A percentile compares a stretch with the other conserved stretches of the same genome.
These are phyloP conservation scores for Beauveria bassiana DNA, from an alignment of 2,329 filamentous ascomycete species.

Conservation along the genomic window DNA sequence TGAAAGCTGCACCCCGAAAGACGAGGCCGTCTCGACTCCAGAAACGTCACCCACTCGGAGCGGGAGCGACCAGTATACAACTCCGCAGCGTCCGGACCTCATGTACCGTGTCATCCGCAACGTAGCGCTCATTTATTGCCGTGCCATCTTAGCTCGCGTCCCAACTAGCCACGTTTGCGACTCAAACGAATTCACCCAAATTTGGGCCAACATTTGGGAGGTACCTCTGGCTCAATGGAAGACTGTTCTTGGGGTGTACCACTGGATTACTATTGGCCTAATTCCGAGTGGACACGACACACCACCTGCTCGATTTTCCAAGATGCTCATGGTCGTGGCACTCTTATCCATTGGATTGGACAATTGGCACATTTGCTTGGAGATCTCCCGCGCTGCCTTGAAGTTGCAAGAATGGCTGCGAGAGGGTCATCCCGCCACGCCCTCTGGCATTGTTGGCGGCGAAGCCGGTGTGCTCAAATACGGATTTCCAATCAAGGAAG, in stretches of 20 bases:
- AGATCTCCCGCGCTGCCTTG: slow-evolving; percentile 29
- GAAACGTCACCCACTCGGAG: slow-evolving; percentile 6
- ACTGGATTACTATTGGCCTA: slow-evolving; percentile 39
- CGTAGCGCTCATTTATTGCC: slow-evolving; percentile 40
- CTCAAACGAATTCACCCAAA: slow-evolving; percentile 29
- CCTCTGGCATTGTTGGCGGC: slow-evolving; percentile 1
- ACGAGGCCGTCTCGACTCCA: slow-evolving; percentile 1
- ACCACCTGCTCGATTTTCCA: slow-evolving; percentile 36
- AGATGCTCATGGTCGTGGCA: slow-evolving; percentile 35
- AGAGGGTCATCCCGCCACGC: slow-evolving; percentile 14
- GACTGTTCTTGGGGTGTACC: slow-evolving; percentile 38
- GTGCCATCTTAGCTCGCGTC: slow-evolving; percentile 33
- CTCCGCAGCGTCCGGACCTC: slow-evolving; percentile 25
- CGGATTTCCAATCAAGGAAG: slow-evolving; percentile 11
- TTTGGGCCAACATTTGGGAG: slow-evolving; percentile 42
- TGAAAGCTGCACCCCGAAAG: slow-evolving; percentile 7
- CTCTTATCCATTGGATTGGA: slow-evolving; percentile 39
- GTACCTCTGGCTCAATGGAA: slow-evolving; percentile 40
- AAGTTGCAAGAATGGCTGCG: slow-evolving; percentile 36
- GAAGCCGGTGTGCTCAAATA: slow-evolving; percentile 6
- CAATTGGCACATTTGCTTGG: slow-evolving; percentile 38
- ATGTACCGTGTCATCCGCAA: slow-evolving; percentile 40
- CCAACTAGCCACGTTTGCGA: slow-evolving; percentile 35
- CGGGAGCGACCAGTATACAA: slow-evolving; percentile 14
- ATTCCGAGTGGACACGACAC: slow-evolving; percentile 31